Evolutionary conservation across 768 basidiomycete genomes (phyloP).

Genomic region (Xanthoconium stramineum): DNA sequence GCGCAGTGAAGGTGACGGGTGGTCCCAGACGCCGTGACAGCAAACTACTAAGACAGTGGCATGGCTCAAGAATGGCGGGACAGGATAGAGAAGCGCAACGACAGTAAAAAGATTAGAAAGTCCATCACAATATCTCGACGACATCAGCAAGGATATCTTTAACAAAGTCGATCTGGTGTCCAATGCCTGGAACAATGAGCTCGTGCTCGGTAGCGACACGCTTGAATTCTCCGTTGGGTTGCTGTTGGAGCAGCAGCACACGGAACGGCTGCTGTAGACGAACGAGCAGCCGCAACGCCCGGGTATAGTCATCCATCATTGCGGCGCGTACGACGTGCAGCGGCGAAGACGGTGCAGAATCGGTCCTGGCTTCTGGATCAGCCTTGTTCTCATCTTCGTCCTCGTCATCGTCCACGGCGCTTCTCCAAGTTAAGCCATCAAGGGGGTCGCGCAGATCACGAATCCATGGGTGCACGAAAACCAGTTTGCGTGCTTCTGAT

Average conservation of each 20-base stretch:
- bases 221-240: not conserved
- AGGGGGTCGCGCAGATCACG: too few species aligned
- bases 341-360: too few species aligned
- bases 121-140: not conserved
- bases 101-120: too few species aligned
- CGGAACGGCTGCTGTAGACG: not conserved
- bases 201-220: not conserved
- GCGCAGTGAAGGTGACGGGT: too few species aligned
- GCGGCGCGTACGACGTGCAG: too few species aligned
- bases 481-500: not conserved
- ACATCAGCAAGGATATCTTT: not conserved
- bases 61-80: too few species aligned
- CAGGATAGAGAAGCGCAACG: too few species aligned
- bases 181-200: not conserved
- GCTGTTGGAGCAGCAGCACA: not conserved
- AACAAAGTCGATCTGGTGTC: not conserved
- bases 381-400: not conserved
- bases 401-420: not conserved
- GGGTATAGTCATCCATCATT: not conserved
- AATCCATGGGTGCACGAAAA: too few species aligned
- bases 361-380: not conserved
- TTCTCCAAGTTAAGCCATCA: not conserved
- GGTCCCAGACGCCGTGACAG: too few species aligned
- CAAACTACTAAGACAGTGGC: too few species aligned
- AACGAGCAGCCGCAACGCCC: not conserved